A percentile compares a stretch with the other conserved stretches of the same genome.
Evolutionary conservation across 768 basidiomycete genomes (phyloP).

Genomic region (Mycena chlorophos): DNA sequence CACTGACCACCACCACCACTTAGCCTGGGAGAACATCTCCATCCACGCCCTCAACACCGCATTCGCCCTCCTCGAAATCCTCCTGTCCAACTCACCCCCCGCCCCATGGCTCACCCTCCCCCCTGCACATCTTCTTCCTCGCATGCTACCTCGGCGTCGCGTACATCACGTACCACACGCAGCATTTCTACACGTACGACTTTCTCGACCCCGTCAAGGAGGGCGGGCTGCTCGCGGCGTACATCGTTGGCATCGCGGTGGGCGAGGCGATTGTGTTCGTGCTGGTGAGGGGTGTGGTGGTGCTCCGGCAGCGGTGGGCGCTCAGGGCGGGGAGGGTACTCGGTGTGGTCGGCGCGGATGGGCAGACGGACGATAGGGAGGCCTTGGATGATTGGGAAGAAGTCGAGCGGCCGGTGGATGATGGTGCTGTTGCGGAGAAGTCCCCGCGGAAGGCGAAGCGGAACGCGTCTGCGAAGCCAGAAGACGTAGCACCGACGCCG

Average conservation of each 20-base stretch:
- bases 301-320: conserved; percentile 38
- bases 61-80: conserved; percentile 59
- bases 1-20: conserved; percentile 5
- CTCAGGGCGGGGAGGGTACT: conserved; percentile 9
- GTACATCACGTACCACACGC: conserved; percentile 61
- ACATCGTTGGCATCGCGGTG: conserved; percentile 59
- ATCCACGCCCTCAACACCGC: conserved; percentile 59
- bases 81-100: conserved; percentile 52
- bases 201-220: conserved; percentile 60
- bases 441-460: too few species aligned
- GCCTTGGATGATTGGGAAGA: conserved; percentile 49
- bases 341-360: not conserved
- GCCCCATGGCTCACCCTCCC: conserved; percentile 54
- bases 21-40: conserved; percentile 62
- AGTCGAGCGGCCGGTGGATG: conserved; percentile 28
- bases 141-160: conserved; percentile 63
- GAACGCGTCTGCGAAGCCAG: not conserved
- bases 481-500: not conserved
- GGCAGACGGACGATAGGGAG: conserved; percentile 19
- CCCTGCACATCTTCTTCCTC: conserved; percentile 49
- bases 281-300: conserved; percentile 43
- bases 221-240: conserved; percentile 50
- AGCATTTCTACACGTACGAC: conserved; percentile 63
- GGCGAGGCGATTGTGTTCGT: conserved; percentile 55
- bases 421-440: not conserved